These are phyloP conservation scores for Sclerotinia subarctica DNA, from an alignment of 2,329 filamentous ascomycete genomes.

Conservation along the genomic window DNA sequence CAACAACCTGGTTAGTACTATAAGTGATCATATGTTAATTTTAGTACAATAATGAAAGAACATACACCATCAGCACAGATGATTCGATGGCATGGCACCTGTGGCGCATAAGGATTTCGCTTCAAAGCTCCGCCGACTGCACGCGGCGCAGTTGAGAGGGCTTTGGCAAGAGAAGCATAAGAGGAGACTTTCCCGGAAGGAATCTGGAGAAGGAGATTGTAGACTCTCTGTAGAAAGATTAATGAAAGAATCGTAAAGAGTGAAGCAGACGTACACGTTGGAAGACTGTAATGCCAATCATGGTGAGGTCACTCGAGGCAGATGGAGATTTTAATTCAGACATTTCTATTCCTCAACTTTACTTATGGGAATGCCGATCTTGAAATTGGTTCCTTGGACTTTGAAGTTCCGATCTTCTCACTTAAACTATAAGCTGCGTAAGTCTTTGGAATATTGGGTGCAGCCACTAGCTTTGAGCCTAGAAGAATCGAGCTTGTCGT, in stretches of 20 bases:
- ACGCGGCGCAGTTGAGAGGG: conserved; percentile 56
- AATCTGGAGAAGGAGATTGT: conserved; percentile 57
- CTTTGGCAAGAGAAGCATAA: conserved; percentile 55
- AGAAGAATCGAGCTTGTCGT: too few relatives aligned
- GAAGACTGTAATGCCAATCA: conserved; percentile 29
- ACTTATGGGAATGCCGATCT: background rate
- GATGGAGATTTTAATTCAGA: background rate
- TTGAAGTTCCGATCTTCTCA: too few relatives aligned
- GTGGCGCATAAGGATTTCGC: conserved; percentile 59
- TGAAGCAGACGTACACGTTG: conserved; percentile 25
- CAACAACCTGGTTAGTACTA: background rate
- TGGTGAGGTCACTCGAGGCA: conserved; percentile 3
- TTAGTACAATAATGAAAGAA: background rate
- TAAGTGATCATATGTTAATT: background rate
- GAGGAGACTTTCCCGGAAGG: conserved; percentile 57
- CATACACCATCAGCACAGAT: conserved; percentile 53
- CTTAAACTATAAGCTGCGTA: too few relatives aligned
- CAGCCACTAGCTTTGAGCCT: too few relatives aligned
- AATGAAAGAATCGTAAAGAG: background rate
- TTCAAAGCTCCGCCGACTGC: conserved; percentile 61
- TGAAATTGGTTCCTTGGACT: background rate
- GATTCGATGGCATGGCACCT: conserved; percentile 60
- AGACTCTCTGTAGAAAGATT: conserved; percentile 42
- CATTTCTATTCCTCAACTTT: background rate
- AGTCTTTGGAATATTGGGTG: too few relatives aligned